Conservation (phyloP, 257 asterid genomes). For the Parsonsia alboflavescens region DNA sequence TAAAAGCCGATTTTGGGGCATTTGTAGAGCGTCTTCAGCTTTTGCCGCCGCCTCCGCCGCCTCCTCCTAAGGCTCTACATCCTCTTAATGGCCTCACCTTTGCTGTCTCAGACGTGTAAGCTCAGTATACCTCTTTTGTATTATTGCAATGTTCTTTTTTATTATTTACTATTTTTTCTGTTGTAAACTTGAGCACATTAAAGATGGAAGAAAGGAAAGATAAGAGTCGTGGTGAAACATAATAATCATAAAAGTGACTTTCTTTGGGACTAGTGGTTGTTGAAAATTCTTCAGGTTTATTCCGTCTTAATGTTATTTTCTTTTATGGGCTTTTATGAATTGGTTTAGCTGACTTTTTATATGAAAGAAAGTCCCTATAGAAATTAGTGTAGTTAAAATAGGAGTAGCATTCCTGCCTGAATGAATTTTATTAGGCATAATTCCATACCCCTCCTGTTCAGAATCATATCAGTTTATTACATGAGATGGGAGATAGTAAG, state of each 20-base stretch:
- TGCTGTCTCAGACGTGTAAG: constrained; percentile 90
- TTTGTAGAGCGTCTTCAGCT: constrained; percentile 81
- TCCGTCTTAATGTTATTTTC: background rate
- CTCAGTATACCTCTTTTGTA: background rate
- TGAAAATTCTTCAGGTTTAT: background rate
- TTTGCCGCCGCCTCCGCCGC: constrained; percentile 98
- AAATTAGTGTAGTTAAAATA: no score
- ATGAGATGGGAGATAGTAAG: no score
- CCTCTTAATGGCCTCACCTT: constrained; percentile 83
- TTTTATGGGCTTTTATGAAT: background rate
- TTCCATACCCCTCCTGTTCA: no score
- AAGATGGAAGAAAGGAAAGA: background rate
- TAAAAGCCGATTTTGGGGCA: constrained; percentile 84
- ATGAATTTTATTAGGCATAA: no score
- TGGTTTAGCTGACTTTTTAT: background rate
- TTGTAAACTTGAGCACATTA: background rate
- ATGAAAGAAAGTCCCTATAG: background rate
- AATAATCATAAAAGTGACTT: background rate
- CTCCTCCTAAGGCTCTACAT: constrained; percentile 96
- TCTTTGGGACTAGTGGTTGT: background rate
- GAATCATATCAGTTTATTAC: no score
- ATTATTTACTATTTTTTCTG: background rate
- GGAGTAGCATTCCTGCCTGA: no score
- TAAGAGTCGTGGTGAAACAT: background rate
- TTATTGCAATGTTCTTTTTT: background rate